These are phyloP conservation scores for Ceratocystis variospora DNA, from an alignment of 2,329 filamentous ascomycete genomes.

Conservation along the genomic window DNA sequence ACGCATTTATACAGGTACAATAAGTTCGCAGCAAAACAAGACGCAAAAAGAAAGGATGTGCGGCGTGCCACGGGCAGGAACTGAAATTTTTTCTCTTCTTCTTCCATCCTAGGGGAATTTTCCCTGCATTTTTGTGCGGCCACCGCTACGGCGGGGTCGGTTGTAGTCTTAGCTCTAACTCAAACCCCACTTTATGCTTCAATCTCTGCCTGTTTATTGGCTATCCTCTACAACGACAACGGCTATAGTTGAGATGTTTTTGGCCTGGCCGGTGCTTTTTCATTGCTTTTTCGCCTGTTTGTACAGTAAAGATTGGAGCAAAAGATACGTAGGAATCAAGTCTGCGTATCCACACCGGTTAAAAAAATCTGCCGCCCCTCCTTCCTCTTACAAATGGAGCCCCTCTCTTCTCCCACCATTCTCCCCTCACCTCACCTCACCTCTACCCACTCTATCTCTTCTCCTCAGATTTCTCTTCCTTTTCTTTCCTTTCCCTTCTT, in stretches of 20 bases:
- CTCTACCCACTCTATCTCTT: slow-evolving; percentile 2
- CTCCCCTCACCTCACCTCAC: slow-evolving; percentile 15
- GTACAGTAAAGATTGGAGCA: slow-evolving; percentile 1
- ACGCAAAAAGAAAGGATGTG: too few species aligned
- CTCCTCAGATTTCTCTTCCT: slow-evolving; percentile 10
- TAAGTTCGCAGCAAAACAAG: too few species aligned
- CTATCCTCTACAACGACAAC: background rate
- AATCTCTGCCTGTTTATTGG: background rate
- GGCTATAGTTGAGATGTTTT: background rate
- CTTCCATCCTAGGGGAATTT: slow-evolving; percentile 9
- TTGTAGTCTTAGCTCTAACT: slow-evolving; percentile 11
- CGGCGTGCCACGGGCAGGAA: background rate
- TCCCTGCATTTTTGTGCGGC: slow-evolving; percentile 6
- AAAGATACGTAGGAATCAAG: slow-evolving; percentile 1
- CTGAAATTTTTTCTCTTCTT: slow-evolving; percentile 21
- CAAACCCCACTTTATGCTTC: slow-evolving; percentile 1
- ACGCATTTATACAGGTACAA: background rate
- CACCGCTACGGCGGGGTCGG: background rate
- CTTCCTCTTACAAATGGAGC: slow-evolving; percentile 17
- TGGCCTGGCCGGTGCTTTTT: slow-evolving; percentile 2
- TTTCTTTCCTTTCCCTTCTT: slow-evolving; percentile 14
- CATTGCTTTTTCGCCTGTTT: background rate
- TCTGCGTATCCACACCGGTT: background rate
- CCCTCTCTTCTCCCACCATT: slow-evolving; percentile 15
- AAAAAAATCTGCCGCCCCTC: slow-evolving; percentile 19